Evolutionary conservation across 805 yeast species (phyloP), one percentile per base, ranked within the genome.

Genomic region (Metschnikowia borealis): DNA sequence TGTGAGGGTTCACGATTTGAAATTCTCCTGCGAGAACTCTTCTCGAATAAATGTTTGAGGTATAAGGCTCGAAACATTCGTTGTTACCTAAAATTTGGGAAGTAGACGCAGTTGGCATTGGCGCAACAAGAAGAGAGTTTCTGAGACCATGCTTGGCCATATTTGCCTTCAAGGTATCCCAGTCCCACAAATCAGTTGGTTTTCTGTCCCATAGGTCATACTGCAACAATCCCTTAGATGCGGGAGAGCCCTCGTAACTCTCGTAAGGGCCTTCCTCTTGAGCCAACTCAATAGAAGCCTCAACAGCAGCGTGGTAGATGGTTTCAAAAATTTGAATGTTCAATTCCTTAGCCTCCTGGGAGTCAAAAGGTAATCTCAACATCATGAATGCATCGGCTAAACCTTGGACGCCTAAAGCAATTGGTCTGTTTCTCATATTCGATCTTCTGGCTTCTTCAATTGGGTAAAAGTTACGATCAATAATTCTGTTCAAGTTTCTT

Each of bases 81-180:
- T 79, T 80, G 65, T 75, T 77, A 56, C 84, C 85, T 61, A 80
- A 71, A 53, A 80, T 80, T 64, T 80, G 85, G 8, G 84, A 80
- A 5, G 84, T 80, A 21, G 84, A 80, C n/a, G 84, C 84, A 52
- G 85, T 80, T 40, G 85, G 85, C 85, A 80, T 80, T 53, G 84
- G 84, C 0, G 85, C 85, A 54, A 80, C 83, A 56, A 80, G 73
- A 56, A 80, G 70, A 35, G 85, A 80, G 68, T 80, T 80, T 67
- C 85, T 74, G 42, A 80, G 59, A 42, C 85, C 85, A 60, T 74
- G 70, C 54, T 71, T 69, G 46, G 73, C 72, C 60, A 80, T 67
- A 51, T 71, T 67, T 53, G 68, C 73, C 65, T 79, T 80, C 58
- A 80, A 68, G n/a, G 67, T 47, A 57, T 78, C 83, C 85, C 85